Evolutionary conservation across 2,329 filamentous ascomycete species (phyloP), one percentile per base, ranked within the genome.

Genomic region (Podosphaera xanthii): DNA sequence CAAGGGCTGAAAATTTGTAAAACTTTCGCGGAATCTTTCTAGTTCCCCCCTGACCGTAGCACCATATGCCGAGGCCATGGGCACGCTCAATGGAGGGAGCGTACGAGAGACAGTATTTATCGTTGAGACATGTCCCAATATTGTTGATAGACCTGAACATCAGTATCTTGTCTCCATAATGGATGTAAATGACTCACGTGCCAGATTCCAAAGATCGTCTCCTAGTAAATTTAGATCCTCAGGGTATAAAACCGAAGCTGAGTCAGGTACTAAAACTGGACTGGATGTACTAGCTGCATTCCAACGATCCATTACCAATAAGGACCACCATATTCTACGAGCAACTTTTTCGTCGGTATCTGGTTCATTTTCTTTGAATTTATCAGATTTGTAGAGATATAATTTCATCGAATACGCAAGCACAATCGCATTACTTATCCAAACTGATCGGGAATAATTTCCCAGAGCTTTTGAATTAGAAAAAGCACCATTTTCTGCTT

Each of bases 231-330:
- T 70, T 61, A 77, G 76, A 60, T 88, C 75, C 54, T 80, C 79
- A 0, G 77, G 75, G 4, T 78, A 72, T 33, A 84, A 71, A 12
- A 84, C 76, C 5, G 82, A 75, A 58, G 75, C 79, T 61, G 78
- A 76, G 63, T 84, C 78, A 1, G 78, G 79, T 60, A 88, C 80
- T 60, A 82, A 74, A 10, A 80, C 65, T 2, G 82, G 80, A 61
- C 76, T 80, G 10, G 78, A 80, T 3, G 78, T 83, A 31, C 80
- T 81, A n/a, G 81, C 76, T 3, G 84, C 81, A 67, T 86, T 80
- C 82, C 83, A 88, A 14, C 83, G 77, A 65, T 88, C 84, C 62
- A 88, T 76, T 62, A 84, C 76, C 53, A 87, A 77, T 40, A 88
- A 71, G 12, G 80, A 79, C 81, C 82, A 87, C 84, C 84, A 88